Conservation (phyloP, 2,329 filamentous ascomycete genomes). For the Allantophomopsis lycopodina region DNA sequence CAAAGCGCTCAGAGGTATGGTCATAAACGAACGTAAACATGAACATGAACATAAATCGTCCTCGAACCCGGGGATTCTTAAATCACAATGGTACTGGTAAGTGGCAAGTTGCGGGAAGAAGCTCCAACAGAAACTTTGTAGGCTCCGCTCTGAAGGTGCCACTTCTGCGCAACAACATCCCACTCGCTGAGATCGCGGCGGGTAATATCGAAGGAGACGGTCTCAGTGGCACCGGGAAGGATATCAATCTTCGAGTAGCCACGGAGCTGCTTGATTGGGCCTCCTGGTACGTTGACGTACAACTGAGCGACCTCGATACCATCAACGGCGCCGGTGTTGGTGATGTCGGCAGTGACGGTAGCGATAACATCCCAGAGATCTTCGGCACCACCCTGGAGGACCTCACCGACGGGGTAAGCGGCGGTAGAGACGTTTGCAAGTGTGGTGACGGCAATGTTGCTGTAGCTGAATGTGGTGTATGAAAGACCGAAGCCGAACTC, state of each 20-base stretch:
- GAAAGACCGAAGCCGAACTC: slow-evolving; percentile 34
- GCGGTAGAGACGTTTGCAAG: slow-evolving; percentile 25
- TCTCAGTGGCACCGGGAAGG: slow-evolving; percentile 26
- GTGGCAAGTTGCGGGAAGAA: slow-evolving; percentile 8
- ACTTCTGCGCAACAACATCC: slow-evolving; percentile 45
- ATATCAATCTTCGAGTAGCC: slow-evolving; percentile 47
- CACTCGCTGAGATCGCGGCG: slow-evolving; percentile 50
- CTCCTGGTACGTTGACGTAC: slow-evolving; percentile 17
- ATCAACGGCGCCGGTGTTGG: slow-evolving; percentile 31
- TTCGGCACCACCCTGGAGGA: slow-evolving; percentile 36
- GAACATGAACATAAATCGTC: no score
- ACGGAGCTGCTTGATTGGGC: slow-evolving; percentile 44
- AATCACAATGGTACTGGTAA: background rate
- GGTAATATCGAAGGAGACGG: slow-evolving; percentile 36
- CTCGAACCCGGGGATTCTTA: background rate
- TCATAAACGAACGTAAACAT: no score
- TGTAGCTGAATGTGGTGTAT: slow-evolving; percentile 39
- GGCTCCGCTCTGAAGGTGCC: slow-evolving; percentile 27
- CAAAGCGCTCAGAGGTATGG: no score
- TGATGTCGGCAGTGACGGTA: slow-evolving; percentile 31
- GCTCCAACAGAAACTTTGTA: slow-evolving; percentile 11
- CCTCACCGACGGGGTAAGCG: slow-evolving; percentile 28
- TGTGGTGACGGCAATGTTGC: slow-evolving; percentile 20
- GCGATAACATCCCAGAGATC: slow-evolving; percentile 39
- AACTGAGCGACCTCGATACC: slow-evolving; percentile 19